phyloP scores from a whole-genome alignment of 129 eudicot genomes.

The Scalesia atractyloides region DNA sequence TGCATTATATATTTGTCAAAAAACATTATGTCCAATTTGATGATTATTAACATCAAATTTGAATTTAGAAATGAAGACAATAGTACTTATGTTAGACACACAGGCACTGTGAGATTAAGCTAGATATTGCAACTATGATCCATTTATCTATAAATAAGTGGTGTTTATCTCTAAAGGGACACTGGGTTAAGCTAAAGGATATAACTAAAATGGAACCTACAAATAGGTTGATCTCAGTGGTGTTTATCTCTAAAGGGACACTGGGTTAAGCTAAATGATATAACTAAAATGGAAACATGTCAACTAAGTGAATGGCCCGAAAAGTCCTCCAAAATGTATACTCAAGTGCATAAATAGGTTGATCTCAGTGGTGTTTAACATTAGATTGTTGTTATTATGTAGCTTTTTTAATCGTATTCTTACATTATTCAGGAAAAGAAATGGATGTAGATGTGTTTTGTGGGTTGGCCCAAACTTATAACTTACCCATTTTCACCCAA shows the following conservation, averaged over 20 bases:
- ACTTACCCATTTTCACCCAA: background rate
- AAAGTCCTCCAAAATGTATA: too few relatives aligned
- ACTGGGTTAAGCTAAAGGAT: too few relatives aligned
- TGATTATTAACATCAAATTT: background rate
- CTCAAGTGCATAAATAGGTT: too few relatives aligned
- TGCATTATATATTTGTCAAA: background rate
- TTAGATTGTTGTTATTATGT: too few relatives aligned
- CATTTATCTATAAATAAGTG: background rate
- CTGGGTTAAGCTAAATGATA: too few relatives aligned
- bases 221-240: too few relatives aligned
- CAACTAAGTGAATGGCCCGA: too few relatives aligned
- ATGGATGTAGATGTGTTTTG: background rate
- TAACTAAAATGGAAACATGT: too few relatives aligned
- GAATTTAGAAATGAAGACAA: background rate
- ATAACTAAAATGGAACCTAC: too few relatives aligned
- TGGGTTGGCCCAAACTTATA: constrained; percentile 1
- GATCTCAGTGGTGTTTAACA: too few relatives aligned
- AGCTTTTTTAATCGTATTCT: background rate
- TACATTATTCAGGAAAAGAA: background rate
- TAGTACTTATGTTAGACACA: background rate
- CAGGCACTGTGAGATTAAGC: background rate
- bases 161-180: too few relatives aligned
- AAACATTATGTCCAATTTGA: background rate
- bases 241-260: too few relatives aligned
- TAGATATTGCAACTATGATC: background rate